Percentiles rank a stretch among this genome's conserved stretches.
Evolutionary conservation across 305 asterid genomes (phyloP).

Genomic region (Solanum chacoense): DNA sequence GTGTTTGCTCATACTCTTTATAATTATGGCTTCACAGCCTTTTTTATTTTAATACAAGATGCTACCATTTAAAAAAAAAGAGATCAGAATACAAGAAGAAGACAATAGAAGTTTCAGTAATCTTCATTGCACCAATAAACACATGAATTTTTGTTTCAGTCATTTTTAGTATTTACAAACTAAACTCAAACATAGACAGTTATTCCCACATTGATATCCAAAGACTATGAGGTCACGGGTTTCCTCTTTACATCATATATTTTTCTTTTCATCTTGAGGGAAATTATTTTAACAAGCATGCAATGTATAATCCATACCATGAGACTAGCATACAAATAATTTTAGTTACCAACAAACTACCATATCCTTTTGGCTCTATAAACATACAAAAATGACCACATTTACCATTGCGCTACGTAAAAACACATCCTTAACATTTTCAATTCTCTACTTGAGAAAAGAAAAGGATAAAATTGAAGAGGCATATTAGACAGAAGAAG

Average conservation of each 20-base stretch:
- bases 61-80: background rate
- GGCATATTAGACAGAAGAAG: background rate
- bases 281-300: background rate
- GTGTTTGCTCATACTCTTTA: background rate
- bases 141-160: background rate
- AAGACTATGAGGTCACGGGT: background rate
- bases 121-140: background rate
- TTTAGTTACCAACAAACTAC: background rate
- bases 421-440: background rate
- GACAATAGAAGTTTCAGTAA: background rate
- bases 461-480: background rate
- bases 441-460: background rate
- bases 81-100: background rate
- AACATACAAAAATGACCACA: background rate
- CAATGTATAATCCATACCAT: background rate
- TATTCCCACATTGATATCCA: background rate
- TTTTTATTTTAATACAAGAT: background rate
- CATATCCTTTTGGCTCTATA: background rate
- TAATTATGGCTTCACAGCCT: background rate
- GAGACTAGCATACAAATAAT: background rate
- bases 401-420: background rate
- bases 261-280: background rate
- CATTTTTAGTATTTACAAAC: background rate
- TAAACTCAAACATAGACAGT: background rate
- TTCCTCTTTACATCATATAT: background rate